Percentiles rank a stretch among this genome's conserved stretches.
Evolutionary conservation across 108 stramenopile species (phyloP).

Genomic region (Ochromonas danica): DNA sequence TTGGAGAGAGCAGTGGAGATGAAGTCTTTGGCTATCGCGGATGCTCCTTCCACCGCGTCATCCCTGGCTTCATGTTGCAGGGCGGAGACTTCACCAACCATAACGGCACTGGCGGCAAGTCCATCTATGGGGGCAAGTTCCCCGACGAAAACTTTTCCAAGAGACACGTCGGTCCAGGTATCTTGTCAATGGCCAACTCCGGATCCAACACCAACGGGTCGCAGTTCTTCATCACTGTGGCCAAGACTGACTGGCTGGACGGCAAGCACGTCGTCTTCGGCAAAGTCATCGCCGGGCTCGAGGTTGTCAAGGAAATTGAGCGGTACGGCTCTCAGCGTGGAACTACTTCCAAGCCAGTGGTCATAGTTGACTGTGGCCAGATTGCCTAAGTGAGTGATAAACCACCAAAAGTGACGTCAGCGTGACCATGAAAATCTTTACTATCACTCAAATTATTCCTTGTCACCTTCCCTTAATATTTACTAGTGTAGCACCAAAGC

Average conservation of each 20-base stretch:
- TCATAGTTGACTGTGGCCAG: background rate
- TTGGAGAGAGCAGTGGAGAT: conserved; percentile 61
- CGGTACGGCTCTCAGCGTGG: conserved; percentile 78
- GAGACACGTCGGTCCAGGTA: conserved; percentile 67
- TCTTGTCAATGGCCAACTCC: conserved; percentile 87
- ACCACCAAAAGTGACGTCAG: no score
- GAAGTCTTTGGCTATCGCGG: conserved; percentile 89
- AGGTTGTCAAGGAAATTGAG: conserved; percentile 87
- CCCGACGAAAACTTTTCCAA: conserved; percentile 88
- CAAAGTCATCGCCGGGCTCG: conserved; percentile 76
- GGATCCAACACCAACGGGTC: conserved; percentile 89
- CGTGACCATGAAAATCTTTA: no score
- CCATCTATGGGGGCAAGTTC: conserved; percentile 63
- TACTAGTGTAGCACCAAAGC: no score
- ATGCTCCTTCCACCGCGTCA: conserved; percentile 87
- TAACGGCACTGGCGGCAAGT: conserved; percentile 18
- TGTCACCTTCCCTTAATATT: no score
- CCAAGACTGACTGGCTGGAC: conserved; percentile 86
- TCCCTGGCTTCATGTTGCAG: conserved; percentile 84
- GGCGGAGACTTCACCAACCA: conserved; percentile 5
- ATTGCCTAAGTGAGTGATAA: no score
- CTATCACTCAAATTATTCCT: no score
- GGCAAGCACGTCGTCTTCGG: conserved; percentile 94
- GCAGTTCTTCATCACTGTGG: conserved; percentile 92
- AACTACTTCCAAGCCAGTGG: conserved; percentile 53